phyloP scores from a whole-genome alignment of 2,329 filamentous ascomycete genomes.

The Trichophyton equinum region DNA sequence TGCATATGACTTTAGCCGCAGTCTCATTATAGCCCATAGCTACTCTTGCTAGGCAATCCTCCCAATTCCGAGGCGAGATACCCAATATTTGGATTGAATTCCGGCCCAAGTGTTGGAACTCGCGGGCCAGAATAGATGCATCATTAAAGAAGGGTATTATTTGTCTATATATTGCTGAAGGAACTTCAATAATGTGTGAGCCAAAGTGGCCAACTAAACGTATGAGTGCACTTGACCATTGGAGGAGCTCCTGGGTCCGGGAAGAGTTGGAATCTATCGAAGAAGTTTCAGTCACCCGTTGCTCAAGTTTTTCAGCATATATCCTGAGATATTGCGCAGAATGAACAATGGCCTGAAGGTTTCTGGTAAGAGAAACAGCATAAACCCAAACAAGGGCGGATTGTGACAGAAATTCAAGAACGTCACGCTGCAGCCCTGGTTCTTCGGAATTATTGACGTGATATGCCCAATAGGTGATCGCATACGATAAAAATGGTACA shows the following conservation, averaged over 20 bases:
- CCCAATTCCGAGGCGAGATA: conserved; percentile 11
- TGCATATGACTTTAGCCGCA: conserved; percentile 11
- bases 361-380: conserved; percentile 15
- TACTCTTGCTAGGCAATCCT: conserved; percentile 14
- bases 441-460: conserved; percentile 4
- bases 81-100: conserved; percentile 12
- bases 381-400: conserved; percentile 25
- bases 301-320: conserved; percentile 8
- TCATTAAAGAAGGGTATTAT: conserved; percentile 32
- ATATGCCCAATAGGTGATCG: conserved; percentile 8
- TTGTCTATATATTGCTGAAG: conserved; percentile 26
- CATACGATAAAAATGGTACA: conserved; percentile 9
- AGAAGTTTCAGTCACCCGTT: background rate
- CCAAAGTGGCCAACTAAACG: conserved; percentile 29
- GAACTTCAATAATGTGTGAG: conserved; percentile 16
- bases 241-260: conserved; percentile 7
- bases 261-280: background rate
- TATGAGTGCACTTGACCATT: conserved; percentile 26
- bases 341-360: conserved; percentile 19
- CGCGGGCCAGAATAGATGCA: conserved; percentile 24
- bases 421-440: background rate
- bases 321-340: conserved; percentile 19
- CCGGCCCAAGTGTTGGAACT: conserved; percentile 18
- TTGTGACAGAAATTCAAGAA: conserved; percentile 7
- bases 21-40: conserved; percentile 7